Percentiles rank a stretch among this genome's conserved stretches.
Conservation (phyloP, 1,284 basidiomycete genomes). For the Naganishia liquefaciens region DNA sequence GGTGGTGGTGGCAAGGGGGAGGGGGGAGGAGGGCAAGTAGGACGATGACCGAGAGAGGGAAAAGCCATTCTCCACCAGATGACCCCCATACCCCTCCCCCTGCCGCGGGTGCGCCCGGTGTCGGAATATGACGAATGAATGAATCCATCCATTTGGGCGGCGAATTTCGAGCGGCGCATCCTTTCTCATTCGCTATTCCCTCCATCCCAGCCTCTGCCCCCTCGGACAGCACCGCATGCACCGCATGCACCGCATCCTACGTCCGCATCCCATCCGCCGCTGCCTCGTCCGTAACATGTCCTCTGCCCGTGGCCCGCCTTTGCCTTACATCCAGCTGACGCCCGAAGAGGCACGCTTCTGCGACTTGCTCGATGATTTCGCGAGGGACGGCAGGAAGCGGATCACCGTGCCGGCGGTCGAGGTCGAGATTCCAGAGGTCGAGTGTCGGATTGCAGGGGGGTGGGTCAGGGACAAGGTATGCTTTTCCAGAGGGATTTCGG, state of each 20-base stretch:
- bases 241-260: constrained; percentile 1
- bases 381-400: constrained; percentile 34
- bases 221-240: not conserved
- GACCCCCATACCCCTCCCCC: no score
- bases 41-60: no score
- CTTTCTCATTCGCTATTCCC: not conserved
- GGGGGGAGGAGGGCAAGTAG: not conserved
- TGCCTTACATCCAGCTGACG: constrained; percentile 35
- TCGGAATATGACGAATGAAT: constrained; percentile 9
- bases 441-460: constrained; percentile 87
- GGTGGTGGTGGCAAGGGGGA: not conserved
- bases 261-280: not conserved
- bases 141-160: not conserved
- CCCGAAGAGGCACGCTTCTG: constrained; percentile 46
- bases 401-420: constrained; percentile 36
- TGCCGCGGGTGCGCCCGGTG: not conserved
- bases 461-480: constrained; percentile 96
- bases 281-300: not conserved
- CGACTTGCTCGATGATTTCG: constrained; percentile 47
- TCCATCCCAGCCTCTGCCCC: not conserved
- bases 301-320: not conserved
- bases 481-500: constrained; percentile 30
- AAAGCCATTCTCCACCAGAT: no score
- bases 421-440: constrained; percentile 55
- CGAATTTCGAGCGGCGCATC: not conserved